phyloP scores from a whole-genome alignment of 169 alveolate species.

The Perkinsus chesapeaki region DNA sequence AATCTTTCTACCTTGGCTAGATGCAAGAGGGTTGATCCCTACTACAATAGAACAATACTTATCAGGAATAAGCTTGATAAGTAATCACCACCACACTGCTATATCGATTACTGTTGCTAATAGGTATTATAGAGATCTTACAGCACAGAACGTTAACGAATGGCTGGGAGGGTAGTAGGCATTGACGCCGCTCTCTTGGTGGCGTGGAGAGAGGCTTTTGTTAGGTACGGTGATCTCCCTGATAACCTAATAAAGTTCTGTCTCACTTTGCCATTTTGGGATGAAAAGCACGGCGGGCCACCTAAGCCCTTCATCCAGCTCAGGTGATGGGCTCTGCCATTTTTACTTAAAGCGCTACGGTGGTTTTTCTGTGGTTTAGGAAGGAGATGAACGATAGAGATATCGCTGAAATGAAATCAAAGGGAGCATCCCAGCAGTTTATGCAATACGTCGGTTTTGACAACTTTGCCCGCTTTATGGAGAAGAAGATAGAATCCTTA shows the following conservation, averaged over 20 bases:
- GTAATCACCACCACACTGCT: not conserved
- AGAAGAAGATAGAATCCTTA: not conserved
- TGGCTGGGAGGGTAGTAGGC: not conserved
- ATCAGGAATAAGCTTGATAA: not conserved
- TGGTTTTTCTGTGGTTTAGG: not conserved
- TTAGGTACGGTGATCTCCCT: not conserved
- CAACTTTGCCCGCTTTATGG: constrained; percentile 14
- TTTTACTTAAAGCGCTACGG: not conserved
- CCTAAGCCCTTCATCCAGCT: not conserved
- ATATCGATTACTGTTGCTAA: not conserved
- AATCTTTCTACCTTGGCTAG: not conserved
- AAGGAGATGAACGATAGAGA: not conserved
- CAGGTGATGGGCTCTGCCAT: too few relatives aligned
- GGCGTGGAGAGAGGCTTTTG: too few relatives aligned
- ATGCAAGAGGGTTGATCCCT: not conserved
- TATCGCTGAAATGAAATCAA: not conserved
- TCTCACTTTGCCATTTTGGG: not conserved
- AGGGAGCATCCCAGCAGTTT: not conserved
- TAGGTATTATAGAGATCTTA: not conserved
- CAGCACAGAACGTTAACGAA: not conserved
- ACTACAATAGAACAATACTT: not conserved
- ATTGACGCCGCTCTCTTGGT: not conserved
- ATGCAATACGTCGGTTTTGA: constrained; percentile 26
- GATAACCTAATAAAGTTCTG: not conserved
- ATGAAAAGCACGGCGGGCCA: not conserved